phyloP scores from a whole-genome alignment of 441 rosid species.

The Dalechampia spathulata region DNA sequence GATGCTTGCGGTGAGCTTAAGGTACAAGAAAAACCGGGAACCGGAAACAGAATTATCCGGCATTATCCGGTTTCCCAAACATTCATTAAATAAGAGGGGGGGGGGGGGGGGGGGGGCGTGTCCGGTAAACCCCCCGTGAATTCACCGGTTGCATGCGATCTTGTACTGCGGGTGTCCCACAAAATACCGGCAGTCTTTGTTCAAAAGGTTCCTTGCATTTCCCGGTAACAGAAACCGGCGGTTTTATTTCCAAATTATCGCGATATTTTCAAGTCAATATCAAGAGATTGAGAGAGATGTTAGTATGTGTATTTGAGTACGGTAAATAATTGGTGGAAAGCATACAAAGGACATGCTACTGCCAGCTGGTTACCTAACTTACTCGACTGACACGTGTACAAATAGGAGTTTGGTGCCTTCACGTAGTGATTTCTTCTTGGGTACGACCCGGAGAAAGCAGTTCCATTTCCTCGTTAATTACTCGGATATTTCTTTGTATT shows the following conservation, averaged over 20 bases:
- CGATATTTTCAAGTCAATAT: slow-evolving; percentile 28
- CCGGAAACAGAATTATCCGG: slow-evolving; percentile 16
- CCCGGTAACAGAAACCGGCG: slow-evolving; percentile 48
- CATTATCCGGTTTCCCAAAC: slow-evolving; percentile 30
- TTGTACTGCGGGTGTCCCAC: slow-evolving; percentile 50
- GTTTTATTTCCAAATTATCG: slow-evolving; percentile 16
- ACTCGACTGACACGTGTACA: slow-evolving; percentile 43
- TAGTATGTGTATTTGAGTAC: slow-evolving; percentile 15
- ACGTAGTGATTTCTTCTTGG: slow-evolving; percentile 20
- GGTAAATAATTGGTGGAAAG: slow-evolving; percentile 24
- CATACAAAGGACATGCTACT: slow-evolving; percentile 24
- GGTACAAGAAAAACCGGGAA: slow-evolving; percentile 16
- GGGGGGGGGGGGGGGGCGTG: too few species aligned
- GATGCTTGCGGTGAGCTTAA: slow-evolving; percentile 2
- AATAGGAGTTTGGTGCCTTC: slow-evolving; percentile 49
- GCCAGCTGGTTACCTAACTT: slow-evolving; percentile 53
- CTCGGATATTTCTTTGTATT: slow-evolving; percentile 1
- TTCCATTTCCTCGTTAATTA: slow-evolving; percentile 12
- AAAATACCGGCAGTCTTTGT: slow-evolving; percentile 35
- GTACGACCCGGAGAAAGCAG: neutral
- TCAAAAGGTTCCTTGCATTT: slow-evolving; percentile 25
- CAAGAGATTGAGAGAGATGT: neutral
- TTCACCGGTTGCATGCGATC: slow-evolving; percentile 29
- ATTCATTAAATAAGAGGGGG: too few species aligned
- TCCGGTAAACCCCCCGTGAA: slow-evolving; percentile 40